phyloP scores from a whole-genome alignment of 495 filamentous ascomycete genomes.

The Hypomontagnella monticulosa region DNA sequence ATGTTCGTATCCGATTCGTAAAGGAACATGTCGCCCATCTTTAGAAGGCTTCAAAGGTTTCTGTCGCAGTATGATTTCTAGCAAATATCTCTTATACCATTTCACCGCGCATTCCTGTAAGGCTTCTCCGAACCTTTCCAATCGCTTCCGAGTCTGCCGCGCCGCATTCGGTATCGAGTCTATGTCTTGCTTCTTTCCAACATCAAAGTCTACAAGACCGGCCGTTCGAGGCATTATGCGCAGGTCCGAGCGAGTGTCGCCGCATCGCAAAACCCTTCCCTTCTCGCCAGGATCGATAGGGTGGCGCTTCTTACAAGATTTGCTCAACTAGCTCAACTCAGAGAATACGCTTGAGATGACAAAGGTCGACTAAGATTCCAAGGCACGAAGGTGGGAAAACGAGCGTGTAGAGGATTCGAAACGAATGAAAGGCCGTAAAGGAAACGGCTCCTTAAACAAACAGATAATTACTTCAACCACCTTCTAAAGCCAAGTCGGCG shows the following conservation, averaged over 20 bases:
- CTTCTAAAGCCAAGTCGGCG: constrained; percentile 5
- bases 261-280: constrained; percentile 30
- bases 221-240: constrained; percentile 38
- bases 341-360: background rate
- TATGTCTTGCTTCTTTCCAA: constrained; percentile 22
- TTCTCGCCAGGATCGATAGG: constrained; percentile 14
- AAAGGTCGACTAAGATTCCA: background rate
- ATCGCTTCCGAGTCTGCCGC: constrained; percentile 24
- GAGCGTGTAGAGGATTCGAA: constrained; percentile 17
- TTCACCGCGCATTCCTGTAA: constrained; percentile 31
- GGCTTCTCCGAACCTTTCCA: constrained; percentile 19
- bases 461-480: constrained; percentile 7
- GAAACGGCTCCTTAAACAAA: constrained; percentile 4
- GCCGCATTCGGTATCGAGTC: constrained; percentile 14
- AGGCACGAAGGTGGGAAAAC: background rate
- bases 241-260: constrained; percentile 28
- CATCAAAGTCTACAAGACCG: constrained; percentile 25
- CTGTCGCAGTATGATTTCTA: constrained; percentile 51
- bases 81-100: constrained; percentile 48
- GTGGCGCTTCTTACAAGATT: constrained; percentile 14
- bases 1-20: constrained; percentile 63
- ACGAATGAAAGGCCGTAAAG: constrained; percentile 27
- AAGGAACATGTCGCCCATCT: constrained; percentile 70
- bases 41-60: constrained; percentile 51
- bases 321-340: background rate